A percentile compares a stretch with the other conserved stretches of the same genome.
These are phyloP conservation scores for Euryodendron excelsum DNA, from an alignment of 148 eudicot species.

Conservation along the genomic window DNA sequence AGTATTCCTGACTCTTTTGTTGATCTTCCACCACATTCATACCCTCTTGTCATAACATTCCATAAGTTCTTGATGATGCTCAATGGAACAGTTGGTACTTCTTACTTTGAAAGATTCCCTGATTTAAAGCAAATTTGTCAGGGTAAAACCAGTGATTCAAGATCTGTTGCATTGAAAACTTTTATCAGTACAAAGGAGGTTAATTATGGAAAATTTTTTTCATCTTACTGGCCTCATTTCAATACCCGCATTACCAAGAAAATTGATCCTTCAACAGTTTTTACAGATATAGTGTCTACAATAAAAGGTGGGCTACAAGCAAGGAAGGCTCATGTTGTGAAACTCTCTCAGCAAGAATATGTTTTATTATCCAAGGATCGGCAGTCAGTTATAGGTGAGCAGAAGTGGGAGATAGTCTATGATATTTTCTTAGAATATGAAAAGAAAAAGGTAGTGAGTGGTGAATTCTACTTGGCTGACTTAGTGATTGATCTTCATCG, in stretches of 20 bases:
- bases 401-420: constrained; percentile 41
- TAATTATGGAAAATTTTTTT: constrained; percentile 30
- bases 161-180: constrained; percentile 21
- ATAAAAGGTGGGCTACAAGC: constrained; percentile 38
- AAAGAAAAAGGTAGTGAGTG: constrained; percentile 32
- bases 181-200: constrained; percentile 42
- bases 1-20: constrained; percentile 49
- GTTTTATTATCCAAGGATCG: constrained; percentile 23
- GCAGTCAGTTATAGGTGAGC: constrained; percentile 24
- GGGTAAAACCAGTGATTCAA: constrained; percentile 17
- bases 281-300: constrained; percentile 48
- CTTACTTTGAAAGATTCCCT: constrained; percentile 41
- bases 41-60: constrained; percentile 36
- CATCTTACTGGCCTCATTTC: constrained; percentile 50
- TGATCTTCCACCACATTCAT: constrained; percentile 29
- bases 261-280: constrained; percentile 43
- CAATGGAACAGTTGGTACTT: constrained; percentile 34
- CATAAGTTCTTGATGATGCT: constrained; percentile 48
- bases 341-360: constrained; percentile 20
- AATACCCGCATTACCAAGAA: constrained; percentile 32
- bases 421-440: constrained; percentile 46
- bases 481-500: constrained; percentile 57
- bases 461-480: constrained; percentile 57
- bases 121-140: constrained; percentile 12
- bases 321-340: constrained; percentile 1